Conservation (phyloP, 805 yeast genomes). For the Metschnikowia santaceciliae region DNA sequence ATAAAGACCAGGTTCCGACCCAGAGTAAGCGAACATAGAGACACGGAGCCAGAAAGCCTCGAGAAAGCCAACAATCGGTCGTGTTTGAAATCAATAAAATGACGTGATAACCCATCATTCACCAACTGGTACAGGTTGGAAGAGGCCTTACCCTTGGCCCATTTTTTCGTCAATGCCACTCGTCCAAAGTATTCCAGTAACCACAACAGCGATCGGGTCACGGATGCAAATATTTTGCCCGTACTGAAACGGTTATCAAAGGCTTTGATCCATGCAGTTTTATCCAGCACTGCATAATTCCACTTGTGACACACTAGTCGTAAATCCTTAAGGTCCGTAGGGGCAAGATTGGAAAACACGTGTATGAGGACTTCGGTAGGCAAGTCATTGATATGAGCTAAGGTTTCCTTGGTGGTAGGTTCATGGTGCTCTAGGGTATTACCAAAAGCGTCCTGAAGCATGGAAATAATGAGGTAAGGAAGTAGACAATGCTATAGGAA, state of each 20-base stretch:
- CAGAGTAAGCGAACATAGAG: constrained; percentile 29
- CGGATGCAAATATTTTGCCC: constrained; percentile 37
- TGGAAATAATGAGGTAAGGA: not conserved
- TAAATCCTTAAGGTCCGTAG: constrained; percentile 36
- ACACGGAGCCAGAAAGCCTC: constrained; percentile 24
- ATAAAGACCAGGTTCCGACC: constrained; percentile 38
- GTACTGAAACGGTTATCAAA: constrained; percentile 39
- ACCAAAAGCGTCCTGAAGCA: constrained; percentile 22
- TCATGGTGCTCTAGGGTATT: constrained; percentile 14
- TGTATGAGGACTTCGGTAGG: constrained; percentile 46
- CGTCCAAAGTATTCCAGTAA: constrained; percentile 44
- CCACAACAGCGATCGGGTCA: constrained; percentile 45
- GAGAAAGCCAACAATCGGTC: constrained; percentile 28
- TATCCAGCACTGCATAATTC: constrained; percentile 43
- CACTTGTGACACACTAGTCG: constrained; percentile 48
- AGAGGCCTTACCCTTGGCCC: constrained; percentile 36
- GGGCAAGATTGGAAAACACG: constrained; percentile 45
- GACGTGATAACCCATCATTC: constrained; percentile 24
- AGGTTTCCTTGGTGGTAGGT: not conserved
- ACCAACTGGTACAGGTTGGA: constrained; percentile 28
- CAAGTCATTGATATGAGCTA: constrained; percentile 27
- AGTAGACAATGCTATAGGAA: not conserved
- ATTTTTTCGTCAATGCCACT: constrained; percentile 28
- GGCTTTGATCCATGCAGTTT: constrained; percentile 45
- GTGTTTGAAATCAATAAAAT: constrained; percentile 25